phyloP scores from a whole-genome alignment of 2,329 filamentous ascomycete genomes.

The Xylaria sp. region DNA sequence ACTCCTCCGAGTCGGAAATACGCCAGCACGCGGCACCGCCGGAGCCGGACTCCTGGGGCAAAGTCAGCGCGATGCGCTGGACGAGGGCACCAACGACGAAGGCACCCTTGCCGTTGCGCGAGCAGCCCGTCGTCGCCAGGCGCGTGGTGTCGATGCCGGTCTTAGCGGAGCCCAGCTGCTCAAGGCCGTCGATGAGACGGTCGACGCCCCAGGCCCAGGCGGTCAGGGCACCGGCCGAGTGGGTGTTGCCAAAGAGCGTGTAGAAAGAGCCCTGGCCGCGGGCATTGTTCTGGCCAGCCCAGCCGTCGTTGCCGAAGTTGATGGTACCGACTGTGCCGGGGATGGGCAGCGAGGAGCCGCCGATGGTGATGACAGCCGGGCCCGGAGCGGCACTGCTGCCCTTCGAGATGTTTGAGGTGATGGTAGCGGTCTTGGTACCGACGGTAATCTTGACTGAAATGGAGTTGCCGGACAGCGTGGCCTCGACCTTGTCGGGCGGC shows the following conservation, averaged over 20 bases:
- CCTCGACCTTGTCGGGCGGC: conserved; percentile 58
- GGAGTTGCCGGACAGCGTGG: conserved; percentile 54
- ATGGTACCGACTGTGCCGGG: conserved; percentile 66
- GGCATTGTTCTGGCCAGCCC: conserved; percentile 62
- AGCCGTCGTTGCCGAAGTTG: conserved; percentile 67
- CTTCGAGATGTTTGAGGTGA: conserved; percentile 56
- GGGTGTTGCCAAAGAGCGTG: conserved; percentile 64
- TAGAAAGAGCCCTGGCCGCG: conserved; percentile 70
- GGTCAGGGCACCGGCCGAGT: conserved; percentile 67
- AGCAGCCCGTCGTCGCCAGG: conserved; percentile 70
- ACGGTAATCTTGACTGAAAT: conserved; percentile 59
- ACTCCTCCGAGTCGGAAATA: conserved; percentile 61
- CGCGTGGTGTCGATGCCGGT: conserved; percentile 61
- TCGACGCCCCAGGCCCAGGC: conserved; percentile 73
- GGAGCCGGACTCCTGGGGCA: conserved; percentile 71
- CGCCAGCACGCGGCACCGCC: conserved; percentile 72
- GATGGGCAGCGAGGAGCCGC: conserved; percentile 64
- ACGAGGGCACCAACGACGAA: conserved; percentile 70
- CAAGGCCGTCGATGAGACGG: conserved; percentile 68
- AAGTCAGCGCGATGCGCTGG: conserved; percentile 66
- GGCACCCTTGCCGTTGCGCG: conserved; percentile 71
- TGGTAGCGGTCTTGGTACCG: conserved; percentile 57
- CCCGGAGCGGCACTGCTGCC: conserved; percentile 60
- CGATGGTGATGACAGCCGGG: conserved; percentile 68
- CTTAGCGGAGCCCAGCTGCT: conserved; percentile 57